Base-by-base conservation (phyloP, 306 rosid species). In the Lupinus albus region DNA sequence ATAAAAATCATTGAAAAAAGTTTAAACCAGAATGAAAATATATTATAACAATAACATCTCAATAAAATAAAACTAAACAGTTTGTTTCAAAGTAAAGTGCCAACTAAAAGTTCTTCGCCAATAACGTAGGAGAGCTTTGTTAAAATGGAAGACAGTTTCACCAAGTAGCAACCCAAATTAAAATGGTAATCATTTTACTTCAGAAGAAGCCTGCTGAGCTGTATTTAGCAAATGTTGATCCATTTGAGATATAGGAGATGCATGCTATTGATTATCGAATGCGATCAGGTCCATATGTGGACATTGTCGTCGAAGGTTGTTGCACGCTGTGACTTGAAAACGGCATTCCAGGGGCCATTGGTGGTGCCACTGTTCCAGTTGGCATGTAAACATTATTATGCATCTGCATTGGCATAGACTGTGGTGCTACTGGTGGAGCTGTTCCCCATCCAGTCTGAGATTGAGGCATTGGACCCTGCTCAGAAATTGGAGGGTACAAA, bases 371-470 rank as follows among this genome's bases (percentile, higher is more conserved):
- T 3, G 86, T 45, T 55, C 88, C 93, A 3, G 87, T 83, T 54
- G 88, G 91, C 86, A 86, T 73, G 82, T 83, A 88, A 25, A 78
- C 62, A 72, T 85, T 82, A 70, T 74, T 78, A 49, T 80, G 92
- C 91, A 88, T 82, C 68, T 81, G 93, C 61, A 18, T 60, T 0
- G 92, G 89, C 85, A 83, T 65, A 15, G 95, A 78, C 72, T 81
- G 95, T 12, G 78, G 82, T 8, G 6, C 84, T 12, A 65, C 70
- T 3, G 85, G 90, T 38, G 80, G 81, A 7, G 78, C 75, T 7
- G 87, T 11, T 8, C 86, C 93, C 99, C 99, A 86, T 16, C 87
- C 96, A 13, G 76, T 72, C 15, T 87, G 87, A 79, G 87, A 66
- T 75, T 80, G 97, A 25, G 82, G 88, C 82, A 80, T 54, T 58